Evolutionary conservation across 345 rosid species (phyloP).

Genomic region (Leavenworthia alabamica): DNA sequence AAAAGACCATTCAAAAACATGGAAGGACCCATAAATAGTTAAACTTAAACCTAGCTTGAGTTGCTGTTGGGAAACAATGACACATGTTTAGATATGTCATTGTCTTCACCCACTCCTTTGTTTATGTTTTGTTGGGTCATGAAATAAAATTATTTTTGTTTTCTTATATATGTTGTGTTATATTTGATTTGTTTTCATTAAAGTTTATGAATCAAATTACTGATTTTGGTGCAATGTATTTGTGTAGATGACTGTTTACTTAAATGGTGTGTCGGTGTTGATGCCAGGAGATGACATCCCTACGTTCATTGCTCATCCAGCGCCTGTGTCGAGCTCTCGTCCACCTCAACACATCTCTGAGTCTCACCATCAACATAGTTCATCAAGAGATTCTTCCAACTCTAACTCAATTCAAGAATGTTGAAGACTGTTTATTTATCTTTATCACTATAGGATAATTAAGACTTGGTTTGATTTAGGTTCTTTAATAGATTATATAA

Average conservation of each 20-base stretch:
- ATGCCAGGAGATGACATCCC: constrained; percentile 95
- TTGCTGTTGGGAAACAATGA: constrained; percentile 22
- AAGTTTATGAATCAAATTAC: no score
- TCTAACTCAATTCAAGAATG: constrained; percentile 36
- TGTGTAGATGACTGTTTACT: constrained; percentile 75
- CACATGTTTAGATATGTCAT: constrained; percentile 25
- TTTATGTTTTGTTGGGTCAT: constrained; percentile 19
- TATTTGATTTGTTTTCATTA: background rate
- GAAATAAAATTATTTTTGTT: background rate
- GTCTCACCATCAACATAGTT: constrained; percentile 25
- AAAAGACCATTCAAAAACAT: constrained; percentile 16
- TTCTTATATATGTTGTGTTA: background rate
- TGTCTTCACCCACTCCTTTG: constrained; percentile 12
- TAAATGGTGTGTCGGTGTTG: constrained; percentile 76
- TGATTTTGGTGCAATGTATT: background rate
- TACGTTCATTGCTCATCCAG: constrained; percentile 74
- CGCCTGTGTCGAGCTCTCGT: constrained; percentile 55
- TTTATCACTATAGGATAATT: background rate
- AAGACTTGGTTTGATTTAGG: no score
- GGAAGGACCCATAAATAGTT: constrained; percentile 28
- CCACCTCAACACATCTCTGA: no score
- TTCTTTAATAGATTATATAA: no score
- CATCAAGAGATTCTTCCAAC: constrained; percentile 21
- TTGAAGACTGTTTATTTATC: constrained; percentile 14
- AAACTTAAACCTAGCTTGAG: constrained; percentile 15